Percentiles rank a stretch among this genome's conserved stretches.
phyloP scores from a whole-genome alignment of 2,329 filamentous ascomycete species.

The Colletotrichum kahawae region DNA sequence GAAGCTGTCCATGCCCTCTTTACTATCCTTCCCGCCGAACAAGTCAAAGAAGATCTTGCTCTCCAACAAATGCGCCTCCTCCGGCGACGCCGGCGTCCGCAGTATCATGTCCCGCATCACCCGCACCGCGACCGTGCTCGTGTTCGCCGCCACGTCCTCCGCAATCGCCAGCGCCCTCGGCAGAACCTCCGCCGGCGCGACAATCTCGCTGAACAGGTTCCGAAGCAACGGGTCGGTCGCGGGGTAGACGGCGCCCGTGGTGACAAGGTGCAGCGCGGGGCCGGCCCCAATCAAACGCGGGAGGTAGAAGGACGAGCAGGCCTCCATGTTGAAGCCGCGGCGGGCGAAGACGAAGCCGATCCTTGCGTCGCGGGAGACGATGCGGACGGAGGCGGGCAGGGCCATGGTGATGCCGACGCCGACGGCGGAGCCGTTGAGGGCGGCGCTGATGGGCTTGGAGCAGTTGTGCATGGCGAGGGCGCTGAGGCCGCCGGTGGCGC shows the following conservation, averaged over 20 bases:
- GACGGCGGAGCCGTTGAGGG: conserved; percentile 64
- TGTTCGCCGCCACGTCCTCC: conserved; percentile 69
- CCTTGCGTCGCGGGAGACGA: conserved; percentile 63
- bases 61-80: conserved; percentile 75
- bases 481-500: conserved; percentile 58
- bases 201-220: conserved; percentile 70
- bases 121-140: conserved; percentile 66
- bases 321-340: conserved; percentile 75
- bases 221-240: conserved; percentile 55
- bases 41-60: conserved; percentile 66
- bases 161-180: conserved; percentile 70
- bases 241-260: conserved; percentile 68
- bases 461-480: conserved; percentile 61
- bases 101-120: conserved; percentile 78
- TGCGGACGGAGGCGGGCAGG: conserved; percentile 56
- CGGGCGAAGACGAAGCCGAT: conserved; percentile 78
- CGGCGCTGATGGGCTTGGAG: conserved; percentile 62
- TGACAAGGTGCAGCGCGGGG: conserved; percentile 68
- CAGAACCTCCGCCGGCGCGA: conserved; percentile 66
- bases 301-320: conserved; percentile 73
- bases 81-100: conserved; percentile 60
- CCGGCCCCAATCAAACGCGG: conserved; percentile 71
- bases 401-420: conserved; percentile 69
- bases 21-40: conserved; percentile 62
- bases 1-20: conserved; percentile 73